phyloP scores from a whole-genome alignment of 352 stramenopile species.

The Globisporangium carolinianum region DNA sequence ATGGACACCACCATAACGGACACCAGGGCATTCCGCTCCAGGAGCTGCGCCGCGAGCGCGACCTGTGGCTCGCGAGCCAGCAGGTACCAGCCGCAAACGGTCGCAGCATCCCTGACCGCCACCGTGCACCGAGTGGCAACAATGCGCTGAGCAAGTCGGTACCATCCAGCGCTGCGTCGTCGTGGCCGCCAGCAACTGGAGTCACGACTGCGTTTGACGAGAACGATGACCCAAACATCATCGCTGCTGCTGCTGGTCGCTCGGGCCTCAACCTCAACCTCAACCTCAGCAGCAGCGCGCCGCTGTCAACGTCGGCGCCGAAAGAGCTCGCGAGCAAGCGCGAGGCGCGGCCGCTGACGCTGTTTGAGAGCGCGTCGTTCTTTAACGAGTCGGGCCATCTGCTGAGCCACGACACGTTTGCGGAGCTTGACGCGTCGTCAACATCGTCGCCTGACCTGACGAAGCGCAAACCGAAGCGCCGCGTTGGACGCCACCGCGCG shows the following conservation, averaged over 20 bases:
- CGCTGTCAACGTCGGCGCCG: slow-evolving; percentile 22
- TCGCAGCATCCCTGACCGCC: slow-evolving; percentile 31
- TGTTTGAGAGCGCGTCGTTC: slow-evolving; percentile 74
- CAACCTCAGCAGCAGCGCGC: not conserved
- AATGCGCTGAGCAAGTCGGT: slow-evolving; percentile 35
- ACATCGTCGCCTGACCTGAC: slow-evolving; percentile 36
- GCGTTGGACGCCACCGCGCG: slow-evolving; percentile 46
- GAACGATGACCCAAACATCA: slow-evolving; percentile 19
- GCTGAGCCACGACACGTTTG: slow-evolving; percentile 67
- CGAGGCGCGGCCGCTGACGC: slow-evolving; percentile 54
- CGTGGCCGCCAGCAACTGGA: slow-evolving; percentile 37
- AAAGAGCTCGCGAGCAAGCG: slow-evolving; percentile 29
- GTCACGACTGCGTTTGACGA: slow-evolving; percentile 19
- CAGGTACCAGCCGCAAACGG: slow-evolving; percentile 11
- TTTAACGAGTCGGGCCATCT: slow-evolving; percentile 69
- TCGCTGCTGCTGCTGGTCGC: no score
- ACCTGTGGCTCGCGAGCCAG: slow-evolving; percentile 25
- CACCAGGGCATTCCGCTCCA: slow-evolving; percentile 17
- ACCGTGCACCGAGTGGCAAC: slow-evolving; percentile 3
- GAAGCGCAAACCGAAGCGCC: slow-evolving; percentile 40
- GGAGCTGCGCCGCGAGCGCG: slow-evolving; percentile 28
- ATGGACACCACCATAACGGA: slow-evolving; percentile 19
- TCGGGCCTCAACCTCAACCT: not conserved
- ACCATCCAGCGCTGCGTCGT: slow-evolving; percentile 25
- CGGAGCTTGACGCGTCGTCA: slow-evolving; percentile 28